Conservation (phyloP, 2,329 filamentous ascomycete species). For the Xylaria digitata region DNA sequence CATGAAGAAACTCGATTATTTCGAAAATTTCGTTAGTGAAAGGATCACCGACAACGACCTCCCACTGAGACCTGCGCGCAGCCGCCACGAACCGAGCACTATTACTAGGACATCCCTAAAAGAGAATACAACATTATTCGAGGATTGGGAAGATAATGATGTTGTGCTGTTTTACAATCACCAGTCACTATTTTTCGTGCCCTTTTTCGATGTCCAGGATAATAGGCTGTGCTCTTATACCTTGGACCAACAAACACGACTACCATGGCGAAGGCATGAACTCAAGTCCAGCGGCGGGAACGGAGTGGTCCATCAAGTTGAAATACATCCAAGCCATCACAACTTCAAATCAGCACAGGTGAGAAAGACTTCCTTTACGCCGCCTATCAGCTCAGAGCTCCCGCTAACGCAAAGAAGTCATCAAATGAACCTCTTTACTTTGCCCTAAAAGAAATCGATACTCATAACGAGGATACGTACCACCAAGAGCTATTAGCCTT, state of each 20-base stretch:
- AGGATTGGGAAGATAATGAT: slow-evolving; percentile 1
- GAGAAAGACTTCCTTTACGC: neutral
- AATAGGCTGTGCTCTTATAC: slow-evolving; percentile 5
- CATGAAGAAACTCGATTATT: neutral
- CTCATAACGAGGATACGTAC: slow-evolving; percentile 5
- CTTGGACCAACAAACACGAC: neutral
- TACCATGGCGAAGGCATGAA: slow-evolving; percentile 7
- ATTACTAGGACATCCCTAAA: neutral
- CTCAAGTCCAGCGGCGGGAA: neutral
- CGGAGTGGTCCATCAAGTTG: neutral
- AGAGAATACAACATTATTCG: neutral
- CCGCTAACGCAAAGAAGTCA: neutral
- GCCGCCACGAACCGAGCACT: neutral
- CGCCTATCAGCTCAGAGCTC: no score
- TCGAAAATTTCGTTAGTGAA: neutral
- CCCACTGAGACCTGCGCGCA: neutral
- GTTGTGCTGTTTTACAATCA: neutral
- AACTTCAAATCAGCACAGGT: slow-evolving; percentile 4
- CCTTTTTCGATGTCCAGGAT: slow-evolving; percentile 7
- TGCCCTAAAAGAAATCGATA: slow-evolving; percentile 20
- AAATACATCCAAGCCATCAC: slow-evolving; percentile 13
- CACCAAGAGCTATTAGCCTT: slow-evolving; percentile 15
- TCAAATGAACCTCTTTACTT: neutral
- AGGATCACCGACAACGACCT: slow-evolving; percentile 1
- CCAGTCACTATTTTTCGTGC: slow-evolving; percentile 1